Base-by-base conservation (phyloP, 805 yeast species). In the Ogataea pilisensis region DNA sequence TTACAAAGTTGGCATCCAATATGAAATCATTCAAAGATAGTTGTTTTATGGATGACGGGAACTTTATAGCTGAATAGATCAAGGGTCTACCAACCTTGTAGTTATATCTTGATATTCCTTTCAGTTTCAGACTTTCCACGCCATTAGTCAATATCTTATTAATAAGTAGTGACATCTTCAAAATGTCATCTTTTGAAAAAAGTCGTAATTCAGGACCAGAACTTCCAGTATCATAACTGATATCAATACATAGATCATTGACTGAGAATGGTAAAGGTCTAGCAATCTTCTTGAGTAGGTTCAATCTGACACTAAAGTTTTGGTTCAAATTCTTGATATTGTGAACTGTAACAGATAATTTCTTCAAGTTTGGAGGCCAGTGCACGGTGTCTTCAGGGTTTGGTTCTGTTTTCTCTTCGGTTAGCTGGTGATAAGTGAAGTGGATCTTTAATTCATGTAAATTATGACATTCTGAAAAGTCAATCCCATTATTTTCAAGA, bases 181-280 rank as follows among this genome's bases (percentile, higher is more conserved):
- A 40, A 27, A 58, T 55, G 41, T 58, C 63, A 38, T 58, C 61
- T 24, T 53, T 53, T 22, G 59, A 46, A 43, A 55, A 55, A 12
- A 54, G 45, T 36, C 57, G 50, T 18, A 52, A 39, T 31, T 58
- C 60, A 25, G 60, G 59, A 12, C 59, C 60, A 1, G 60, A 53
- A 11, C 60, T 60, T 5, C 61, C 63, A 13, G 63, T 57, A 41
- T 58, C 63, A 41, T 54, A 58, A 42, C 57, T 51, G 14, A 58
- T 57, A 51, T 58, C 63, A 39, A 58, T 48, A 31, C 61, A 57
- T 35, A 58, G 41, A 37, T 58, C 63, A 30, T 45, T 38, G 38
- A 57, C 48, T 14, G 63, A 55, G 12, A 46, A 46, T 4, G 63
- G 63, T 26, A 57, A 43, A 19, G 60, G 60, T 35, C 49, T 54